phyloP scores from a whole-genome alignment of 2,329 filamentous ascomycete species.

The Venturia asperata region DNA sequence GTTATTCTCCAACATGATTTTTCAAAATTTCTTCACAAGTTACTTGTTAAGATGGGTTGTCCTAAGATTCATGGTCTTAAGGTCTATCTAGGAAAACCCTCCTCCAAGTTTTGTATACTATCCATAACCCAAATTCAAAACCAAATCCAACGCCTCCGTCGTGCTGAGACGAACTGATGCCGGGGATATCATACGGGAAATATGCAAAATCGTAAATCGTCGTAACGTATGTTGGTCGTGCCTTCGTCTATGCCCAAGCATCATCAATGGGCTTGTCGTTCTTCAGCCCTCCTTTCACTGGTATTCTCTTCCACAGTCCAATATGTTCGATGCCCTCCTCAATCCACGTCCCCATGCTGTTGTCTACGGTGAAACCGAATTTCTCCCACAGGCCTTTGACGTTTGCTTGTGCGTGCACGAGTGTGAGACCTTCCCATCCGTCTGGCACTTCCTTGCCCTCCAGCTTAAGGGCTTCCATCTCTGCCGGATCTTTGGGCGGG shows the following conservation, averaged over 20 bases:
- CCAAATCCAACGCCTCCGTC: not conserved
- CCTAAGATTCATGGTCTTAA: too few species aligned
- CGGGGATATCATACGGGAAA: not conserved
- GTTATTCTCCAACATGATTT: too few species aligned
- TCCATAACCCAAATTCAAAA: not conserved
- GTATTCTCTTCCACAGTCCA: conserved; percentile 36
- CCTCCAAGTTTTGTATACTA: too few species aligned
- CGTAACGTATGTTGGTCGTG: not conserved
- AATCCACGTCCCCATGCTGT: conserved; percentile 66
- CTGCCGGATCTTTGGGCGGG: conserved; percentile 33
- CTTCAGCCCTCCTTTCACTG: not conserved
- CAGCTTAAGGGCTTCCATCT: conserved; percentile 34
- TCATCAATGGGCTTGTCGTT: not conserved
- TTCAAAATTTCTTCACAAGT: too few species aligned
- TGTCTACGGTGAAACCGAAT: conserved; percentile 68
- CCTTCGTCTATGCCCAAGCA: not conserved
- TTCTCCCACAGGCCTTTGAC: conserved; percentile 60
- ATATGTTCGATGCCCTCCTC: conserved; percentile 82
- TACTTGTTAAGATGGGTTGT: too few species aligned
- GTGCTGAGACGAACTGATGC: not conserved
- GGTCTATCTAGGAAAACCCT: too few species aligned
- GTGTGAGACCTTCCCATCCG: conserved; percentile 66
- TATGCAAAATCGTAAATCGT: not conserved
- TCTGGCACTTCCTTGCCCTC: conserved; percentile 30
- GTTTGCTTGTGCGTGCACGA: conserved; percentile 69